Evolutionary conservation across 2,329 filamentous ascomycete genomes (phyloP).

Genomic region (Dactylellina cionopaga): DNA sequence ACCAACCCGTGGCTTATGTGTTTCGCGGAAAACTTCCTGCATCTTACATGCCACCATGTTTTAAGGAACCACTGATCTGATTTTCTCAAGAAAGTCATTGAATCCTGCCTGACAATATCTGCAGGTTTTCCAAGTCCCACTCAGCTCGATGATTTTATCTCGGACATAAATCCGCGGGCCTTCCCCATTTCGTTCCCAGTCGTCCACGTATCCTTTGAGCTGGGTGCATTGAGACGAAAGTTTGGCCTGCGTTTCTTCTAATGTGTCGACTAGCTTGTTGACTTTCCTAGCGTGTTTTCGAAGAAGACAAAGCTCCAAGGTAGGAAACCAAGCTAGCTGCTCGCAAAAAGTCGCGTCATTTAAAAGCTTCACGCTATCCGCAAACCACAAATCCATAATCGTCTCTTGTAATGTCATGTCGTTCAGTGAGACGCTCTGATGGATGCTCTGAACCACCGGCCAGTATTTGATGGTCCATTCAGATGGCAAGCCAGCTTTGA

Average conservation of each 20-base stretch:
- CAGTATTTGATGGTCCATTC: constrained; percentile 11
- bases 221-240: not conserved
- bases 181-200: too few species aligned
- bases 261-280: not conserved
- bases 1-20: not conserved
- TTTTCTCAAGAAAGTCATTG: not conserved
- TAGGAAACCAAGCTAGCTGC: not conserved
- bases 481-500: not conserved
- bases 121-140: too few species aligned
- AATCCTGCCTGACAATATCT: constrained; percentile 2
- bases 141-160: too few species aligned
- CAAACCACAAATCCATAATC: constrained; percentile 22
- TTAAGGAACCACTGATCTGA: not conserved
- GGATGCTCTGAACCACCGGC: not conserved
- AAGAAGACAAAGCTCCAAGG: constrained; percentile 17
- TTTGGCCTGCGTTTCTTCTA: not conserved
- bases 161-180: too few species aligned
- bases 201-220: not conserved
- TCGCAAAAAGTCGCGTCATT: not conserved
- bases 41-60: not conserved
- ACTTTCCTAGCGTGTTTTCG: not conserved
- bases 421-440: not conserved
- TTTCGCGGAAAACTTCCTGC: constrained; percentile 7
- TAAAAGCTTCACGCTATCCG: constrained; percentile 7
- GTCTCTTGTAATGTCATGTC: not conserved